Evolutionary conservation across 352 stramenopile genomes (phyloP).

Genomic region (Globisporangium spiculum): DNA sequence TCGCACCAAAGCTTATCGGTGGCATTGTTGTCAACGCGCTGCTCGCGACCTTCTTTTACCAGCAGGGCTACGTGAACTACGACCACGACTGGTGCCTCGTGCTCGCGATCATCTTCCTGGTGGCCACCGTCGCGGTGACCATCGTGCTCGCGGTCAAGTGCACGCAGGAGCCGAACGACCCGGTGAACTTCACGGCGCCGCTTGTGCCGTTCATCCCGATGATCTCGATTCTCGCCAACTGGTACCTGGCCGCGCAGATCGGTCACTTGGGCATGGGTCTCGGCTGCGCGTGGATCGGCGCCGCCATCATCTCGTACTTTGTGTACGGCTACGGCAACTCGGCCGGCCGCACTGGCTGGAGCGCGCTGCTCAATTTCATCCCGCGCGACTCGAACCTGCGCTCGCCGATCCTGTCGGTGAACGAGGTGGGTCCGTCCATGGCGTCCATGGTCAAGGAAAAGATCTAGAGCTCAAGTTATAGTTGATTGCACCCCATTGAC

Average conservation of each 20-base stretch:
- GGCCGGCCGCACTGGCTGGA: constrained; percentile 61
- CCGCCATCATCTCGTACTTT: constrained; percentile 71
- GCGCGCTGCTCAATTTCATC: constrained; percentile 43
- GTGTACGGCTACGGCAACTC: constrained; percentile 72
- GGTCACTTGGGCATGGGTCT: constrained; percentile 46
- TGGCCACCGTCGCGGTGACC: constrained; percentile 25
- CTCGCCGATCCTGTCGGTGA: constrained; percentile 57
- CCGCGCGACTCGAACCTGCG: constrained; percentile 41
- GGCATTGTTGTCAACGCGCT: constrained; percentile 36
- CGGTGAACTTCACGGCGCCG: constrained; percentile 52
- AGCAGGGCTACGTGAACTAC: constrained; percentile 66
- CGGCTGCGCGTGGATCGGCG: constrained; percentile 50
- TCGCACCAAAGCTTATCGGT: constrained; percentile 42
- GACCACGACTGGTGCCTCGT: constrained; percentile 30
- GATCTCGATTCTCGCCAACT: constrained; percentile 61
- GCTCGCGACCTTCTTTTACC: constrained; percentile 59
- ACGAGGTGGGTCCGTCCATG: constrained; percentile 36
- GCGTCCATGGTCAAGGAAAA: constrained; percentile 35
- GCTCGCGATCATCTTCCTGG: constrained; percentile 48
- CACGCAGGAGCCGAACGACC: constrained; percentile 41
- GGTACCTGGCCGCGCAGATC: constrained; percentile 69
- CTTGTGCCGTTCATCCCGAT: constrained; percentile 67
- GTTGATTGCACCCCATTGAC: background rate
- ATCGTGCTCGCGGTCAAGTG: constrained; percentile 58
- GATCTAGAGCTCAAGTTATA: constrained; percentile 9